Base-by-base conservation (phyloP, 441 rosid species). In the Arabidopsis hybrid region DNA sequence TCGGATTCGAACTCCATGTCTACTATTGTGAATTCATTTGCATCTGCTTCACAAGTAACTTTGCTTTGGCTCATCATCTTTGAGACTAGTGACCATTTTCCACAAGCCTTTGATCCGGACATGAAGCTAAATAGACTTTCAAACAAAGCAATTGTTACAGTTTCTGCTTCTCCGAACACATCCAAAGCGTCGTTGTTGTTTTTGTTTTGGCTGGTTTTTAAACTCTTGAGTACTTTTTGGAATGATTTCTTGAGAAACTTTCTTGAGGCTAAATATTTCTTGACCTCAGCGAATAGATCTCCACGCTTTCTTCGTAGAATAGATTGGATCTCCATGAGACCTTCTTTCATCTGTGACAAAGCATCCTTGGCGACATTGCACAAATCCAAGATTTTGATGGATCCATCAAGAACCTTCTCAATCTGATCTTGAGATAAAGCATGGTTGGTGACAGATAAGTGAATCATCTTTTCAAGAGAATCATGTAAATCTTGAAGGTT, bases 371-470 rank as follows among this genome's bases (percentile, higher is more conserved):
- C 62, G 1, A 62, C 35, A 21, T 74, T 81, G 61, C 75, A 76
- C 18, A 76, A 8, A 8, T 76, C 79, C 70, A 76, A 60, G 46
- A 76, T 46, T 60, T 47, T 73, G 8, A 83, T 69, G 46, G 84
- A 78, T 72, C 85, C 83, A 74, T 80, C 75, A 79, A 85, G 82
- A 67, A 83, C 49, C 43, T 70, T 73, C 49, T 80, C 80, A n/a
- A 69, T 50, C n/a, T 78, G 47, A 14, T 71, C 73, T 18, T 73
- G 69, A 3, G 62, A 18, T 17, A 80, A 55, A 55, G 71, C 59
- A 18, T 72, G 73, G 21, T 69, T 81, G 13, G 80, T 73, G 13
- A 72, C 13, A 1, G 83, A 60, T 43, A 82, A 21, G 9, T 74
- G 81, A 52, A 85, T 78, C 60, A 80, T 65, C 71, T 74, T 75